Percentiles rank a stretch among this genome's conserved stretches.
phyloP scores from a whole-genome alignment of 2,329 filamentous ascomycete species.

The Cryphonectria japonica region DNA sequence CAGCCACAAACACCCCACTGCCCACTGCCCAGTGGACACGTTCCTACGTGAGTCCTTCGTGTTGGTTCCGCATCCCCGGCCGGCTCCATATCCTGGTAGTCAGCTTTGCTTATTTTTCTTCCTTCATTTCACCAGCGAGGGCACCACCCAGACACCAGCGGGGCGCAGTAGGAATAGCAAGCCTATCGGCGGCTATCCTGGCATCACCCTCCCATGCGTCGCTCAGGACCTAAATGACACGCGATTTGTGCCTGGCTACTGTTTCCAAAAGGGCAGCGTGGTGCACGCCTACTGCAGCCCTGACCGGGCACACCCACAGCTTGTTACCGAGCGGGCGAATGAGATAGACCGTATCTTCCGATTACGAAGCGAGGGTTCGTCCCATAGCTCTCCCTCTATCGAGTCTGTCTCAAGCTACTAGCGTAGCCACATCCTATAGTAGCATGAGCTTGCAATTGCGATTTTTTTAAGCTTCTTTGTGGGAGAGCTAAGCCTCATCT shows the following conservation, averaged over 20 bases:
- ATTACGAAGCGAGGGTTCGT: neutral
- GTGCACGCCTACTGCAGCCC: neutral
- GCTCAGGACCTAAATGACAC: neutral
- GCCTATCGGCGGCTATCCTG: too few relatives aligned
- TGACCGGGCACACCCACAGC: neutral
- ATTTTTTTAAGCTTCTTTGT: neutral
- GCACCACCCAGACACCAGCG: neutral
- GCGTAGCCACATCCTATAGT: neutral
- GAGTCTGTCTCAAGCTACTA: neutral
- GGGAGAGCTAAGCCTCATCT: neutral
- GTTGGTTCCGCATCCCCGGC: neutral
- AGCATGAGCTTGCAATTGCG: neutral
- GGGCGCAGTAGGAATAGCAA: neutral
- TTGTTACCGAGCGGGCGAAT: neutral
- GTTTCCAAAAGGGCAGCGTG: neutral
- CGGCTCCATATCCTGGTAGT: neutral
- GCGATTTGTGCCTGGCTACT: neutral
- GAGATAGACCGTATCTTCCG: too few relatives aligned
- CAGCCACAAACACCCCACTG: neutral
- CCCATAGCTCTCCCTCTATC: neutral
- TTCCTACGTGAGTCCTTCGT: neutral
- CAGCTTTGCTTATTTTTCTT: neutral
- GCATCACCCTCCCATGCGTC: too few relatives aligned
- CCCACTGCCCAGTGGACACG: neutral
- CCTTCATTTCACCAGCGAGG: neutral